phyloP scores from a whole-genome alignment of 208 protist species.

The Trichomonas vaginalis region DNA sequence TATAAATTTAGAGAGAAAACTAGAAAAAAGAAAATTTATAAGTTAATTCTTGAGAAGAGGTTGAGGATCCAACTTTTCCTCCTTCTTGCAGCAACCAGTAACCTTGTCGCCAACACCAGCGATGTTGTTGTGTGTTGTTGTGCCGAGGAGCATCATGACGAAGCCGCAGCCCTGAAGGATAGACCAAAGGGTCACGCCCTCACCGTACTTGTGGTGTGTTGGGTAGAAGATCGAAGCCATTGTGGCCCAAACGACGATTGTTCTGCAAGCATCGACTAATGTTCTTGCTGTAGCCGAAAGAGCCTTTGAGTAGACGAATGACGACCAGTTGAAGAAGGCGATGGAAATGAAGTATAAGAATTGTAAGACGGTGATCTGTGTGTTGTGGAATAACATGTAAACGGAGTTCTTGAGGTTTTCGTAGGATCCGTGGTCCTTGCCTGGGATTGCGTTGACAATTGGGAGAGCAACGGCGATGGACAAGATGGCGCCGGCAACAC shows the following conservation, averaged over 20 bases:
- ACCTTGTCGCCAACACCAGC: neutral
- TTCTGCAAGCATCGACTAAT: neutral
- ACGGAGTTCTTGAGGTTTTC: slow-evolving; percentile 6
- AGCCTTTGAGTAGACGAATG: neutral
- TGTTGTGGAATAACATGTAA: neutral
- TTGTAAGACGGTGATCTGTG: neutral
- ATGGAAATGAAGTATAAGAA: neutral
- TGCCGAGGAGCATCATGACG: neutral
- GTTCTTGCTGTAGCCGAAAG: neutral
- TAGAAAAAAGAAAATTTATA: neutral
- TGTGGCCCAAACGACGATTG: neutral
- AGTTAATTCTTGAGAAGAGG: neutral
- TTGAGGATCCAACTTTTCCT: neutral
- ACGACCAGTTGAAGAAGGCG: neutral
- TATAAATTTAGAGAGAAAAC: no score
- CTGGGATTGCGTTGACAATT: neutral
- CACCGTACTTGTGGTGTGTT: neutral
- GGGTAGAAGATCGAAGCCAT: neutral
- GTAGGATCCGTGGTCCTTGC: neutral
- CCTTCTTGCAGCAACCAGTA: neutral
- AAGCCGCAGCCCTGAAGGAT: neutral
- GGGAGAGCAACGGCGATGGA: neutral
- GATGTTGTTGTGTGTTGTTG: neutral
- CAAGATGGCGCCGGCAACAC: neutral
- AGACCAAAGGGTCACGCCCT: neutral